Conservation (phyloP, 2,329 filamentous ascomycete species). For the Calycina marina region DNA sequence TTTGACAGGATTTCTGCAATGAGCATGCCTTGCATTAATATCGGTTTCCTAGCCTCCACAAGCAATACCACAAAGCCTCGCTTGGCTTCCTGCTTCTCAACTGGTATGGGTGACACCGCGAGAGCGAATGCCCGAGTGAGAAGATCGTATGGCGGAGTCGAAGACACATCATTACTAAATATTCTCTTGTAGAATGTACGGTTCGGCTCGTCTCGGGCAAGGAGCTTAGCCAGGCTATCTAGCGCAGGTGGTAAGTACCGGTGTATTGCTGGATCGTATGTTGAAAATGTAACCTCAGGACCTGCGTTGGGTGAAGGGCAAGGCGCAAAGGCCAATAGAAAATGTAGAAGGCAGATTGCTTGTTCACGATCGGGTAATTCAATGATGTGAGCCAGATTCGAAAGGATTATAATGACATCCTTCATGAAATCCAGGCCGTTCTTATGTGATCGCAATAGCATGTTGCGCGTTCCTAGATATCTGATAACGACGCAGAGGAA, state of each 20-base stretch:
- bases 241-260: constrained; percentile 81
- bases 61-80: constrained; percentile 47
- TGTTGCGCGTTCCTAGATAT: constrained; percentile 76
- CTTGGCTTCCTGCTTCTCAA: constrained; percentile 39
- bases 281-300: constrained; percentile 56
- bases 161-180: constrained; percentile 56
- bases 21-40: constrained; percentile 82
- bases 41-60: constrained; percentile 72
- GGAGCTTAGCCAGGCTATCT: constrained; percentile 78
- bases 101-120: constrained; percentile 72
- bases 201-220: constrained; percentile 90
- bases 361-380: constrained; percentile 79
- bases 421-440: constrained; percentile 98
- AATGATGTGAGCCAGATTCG: constrained; percentile 70
- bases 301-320: constrained; percentile 50
- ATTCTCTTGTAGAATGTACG: constrained; percentile 70
- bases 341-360: constrained; percentile 71
- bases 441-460: constrained; percentile 64
- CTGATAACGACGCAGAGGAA: constrained; percentile 74
- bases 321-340: constrained; percentile 82
- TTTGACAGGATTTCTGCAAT: constrained; percentile 78
- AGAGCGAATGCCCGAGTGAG: constrained; percentile 78
- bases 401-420: constrained; percentile 76
- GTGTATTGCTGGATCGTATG: constrained; percentile 69
- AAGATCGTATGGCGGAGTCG: constrained; percentile 57